Conservation (phyloP, 208 protist species). For the Acanthamoeba healyi region DNA sequence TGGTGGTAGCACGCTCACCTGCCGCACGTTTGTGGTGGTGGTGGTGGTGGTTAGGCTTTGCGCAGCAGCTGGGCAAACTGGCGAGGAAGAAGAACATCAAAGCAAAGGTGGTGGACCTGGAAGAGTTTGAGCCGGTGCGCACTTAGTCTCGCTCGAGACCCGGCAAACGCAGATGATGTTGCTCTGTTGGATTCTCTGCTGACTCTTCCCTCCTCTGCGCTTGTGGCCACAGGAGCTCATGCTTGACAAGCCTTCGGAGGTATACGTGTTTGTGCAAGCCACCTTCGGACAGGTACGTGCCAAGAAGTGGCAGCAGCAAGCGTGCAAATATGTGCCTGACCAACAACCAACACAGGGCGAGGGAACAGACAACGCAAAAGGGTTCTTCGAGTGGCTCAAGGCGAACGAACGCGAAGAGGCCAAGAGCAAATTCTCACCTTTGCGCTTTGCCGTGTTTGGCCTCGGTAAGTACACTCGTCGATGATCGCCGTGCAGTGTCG, state of each 20-base stretch:
- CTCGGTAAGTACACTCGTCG: background rate
- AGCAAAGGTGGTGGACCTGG: constrained; percentile 64
- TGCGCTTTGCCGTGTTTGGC: constrained; percentile 64
- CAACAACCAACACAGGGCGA: background rate
- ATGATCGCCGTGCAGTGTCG: background rate
- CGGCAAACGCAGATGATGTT: too few relatives aligned
- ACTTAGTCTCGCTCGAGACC: too few relatives aligned
- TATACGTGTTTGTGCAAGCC: constrained; percentile 63
- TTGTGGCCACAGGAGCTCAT: background rate
- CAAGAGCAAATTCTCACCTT: background rate
- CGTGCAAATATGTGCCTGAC: background rate
- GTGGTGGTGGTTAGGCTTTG: too few relatives aligned
- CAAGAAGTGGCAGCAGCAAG: background rate
- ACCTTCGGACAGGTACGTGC: constrained; percentile 47
- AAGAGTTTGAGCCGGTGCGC: constrained; percentile 53
- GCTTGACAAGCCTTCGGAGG: background rate
- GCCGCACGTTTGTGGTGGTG: background rate
- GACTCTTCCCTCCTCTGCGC: background rate
- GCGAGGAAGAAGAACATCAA: background rate
- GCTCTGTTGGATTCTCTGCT: too few relatives aligned
- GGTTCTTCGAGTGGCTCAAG: constrained; percentile 65
- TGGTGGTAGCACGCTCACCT: background rate
- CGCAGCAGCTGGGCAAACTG: constrained; percentile 26
- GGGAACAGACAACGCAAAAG: constrained; percentile 68
- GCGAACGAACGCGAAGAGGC: constrained; percentile 19